phyloP scores from a whole-genome alignment of 768 basidiomycete genomes.

The Naganishia vaughanmartiniae region DNA sequence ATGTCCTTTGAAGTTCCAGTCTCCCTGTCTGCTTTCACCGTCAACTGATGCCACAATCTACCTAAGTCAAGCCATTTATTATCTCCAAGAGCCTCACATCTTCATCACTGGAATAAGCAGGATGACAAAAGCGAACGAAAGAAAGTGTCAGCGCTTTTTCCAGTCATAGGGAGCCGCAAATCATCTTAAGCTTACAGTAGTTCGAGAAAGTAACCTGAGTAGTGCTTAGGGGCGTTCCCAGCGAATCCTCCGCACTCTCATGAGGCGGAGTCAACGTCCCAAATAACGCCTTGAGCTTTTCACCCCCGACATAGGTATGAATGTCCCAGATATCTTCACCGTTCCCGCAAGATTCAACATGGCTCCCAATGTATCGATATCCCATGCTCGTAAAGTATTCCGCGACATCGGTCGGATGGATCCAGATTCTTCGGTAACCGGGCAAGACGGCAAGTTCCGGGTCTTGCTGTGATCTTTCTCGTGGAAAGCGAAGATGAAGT shows the following conservation, averaged over 20 bases:
- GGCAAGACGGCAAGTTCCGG: slow-evolving; percentile 5
- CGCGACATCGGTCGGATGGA: slow-evolving; percentile 11
- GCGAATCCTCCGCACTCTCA: neutral
- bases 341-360: slow-evolving; percentile 4
- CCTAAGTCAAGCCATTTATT: neutral
- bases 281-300: neutral
- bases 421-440: slow-evolving; percentile 16
- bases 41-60: no score
- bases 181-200: neutral
- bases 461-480: slow-evolving; percentile 2
- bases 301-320: slow-evolving; percentile 8
- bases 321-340: slow-evolving; percentile 11
- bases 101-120: neutral
- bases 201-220: neutral
- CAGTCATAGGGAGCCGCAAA: neutral
- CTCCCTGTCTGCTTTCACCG: neutral
- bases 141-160: neutral
- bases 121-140: neutral
- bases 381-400: slow-evolving; percentile 4
- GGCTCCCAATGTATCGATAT: slow-evolving; percentile 9
- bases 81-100: neutral
- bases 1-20: no score
- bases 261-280: neutral
- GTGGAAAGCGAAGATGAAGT: neutral
- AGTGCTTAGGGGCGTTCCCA: neutral